Evolutionary conservation across 345 rosid species (phyloP).

Genomic region (Ricinus communis): DNA sequence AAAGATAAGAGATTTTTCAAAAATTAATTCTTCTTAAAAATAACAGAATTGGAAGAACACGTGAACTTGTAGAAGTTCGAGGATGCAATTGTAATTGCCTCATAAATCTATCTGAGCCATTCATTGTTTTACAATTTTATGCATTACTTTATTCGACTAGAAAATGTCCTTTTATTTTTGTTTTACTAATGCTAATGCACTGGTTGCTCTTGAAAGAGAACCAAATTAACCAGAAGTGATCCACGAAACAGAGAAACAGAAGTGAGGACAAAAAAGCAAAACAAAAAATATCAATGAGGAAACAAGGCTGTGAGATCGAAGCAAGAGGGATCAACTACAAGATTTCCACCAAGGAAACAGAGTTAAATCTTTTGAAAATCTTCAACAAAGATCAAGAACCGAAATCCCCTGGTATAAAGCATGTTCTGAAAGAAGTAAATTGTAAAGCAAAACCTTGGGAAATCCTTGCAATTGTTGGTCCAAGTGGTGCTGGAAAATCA

Average conservation of each 20-base stretch:
- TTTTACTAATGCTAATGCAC: background rate
- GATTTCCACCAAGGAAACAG: conserved; percentile 30
- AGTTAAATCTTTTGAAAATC: conserved; percentile 18
- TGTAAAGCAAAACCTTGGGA: conserved; percentile 95
- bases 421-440: conserved; percentile 65
- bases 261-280: background rate
- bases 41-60: too few species aligned
- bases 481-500: conserved; percentile 96
- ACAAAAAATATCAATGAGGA: conserved; percentile 53
- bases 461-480: conserved; percentile 89
- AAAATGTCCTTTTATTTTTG: background rate
- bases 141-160: too few species aligned
- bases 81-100: too few species aligned
- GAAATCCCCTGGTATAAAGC: conserved; percentile 31
- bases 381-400: conserved; percentile 20
- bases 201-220: background rate
- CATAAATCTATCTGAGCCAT: background rate
- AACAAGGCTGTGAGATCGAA: conserved; percentile 83
- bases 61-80: too few species aligned
- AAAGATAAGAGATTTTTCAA: too few species aligned
- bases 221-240: background rate
- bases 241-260: background rate
- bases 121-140: background rate
- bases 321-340: conserved; percentile 68
- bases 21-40: too few species aligned